phyloP scores from a whole-genome alignment of 75 land plant genomes.

The Picea glauca region DNA sequence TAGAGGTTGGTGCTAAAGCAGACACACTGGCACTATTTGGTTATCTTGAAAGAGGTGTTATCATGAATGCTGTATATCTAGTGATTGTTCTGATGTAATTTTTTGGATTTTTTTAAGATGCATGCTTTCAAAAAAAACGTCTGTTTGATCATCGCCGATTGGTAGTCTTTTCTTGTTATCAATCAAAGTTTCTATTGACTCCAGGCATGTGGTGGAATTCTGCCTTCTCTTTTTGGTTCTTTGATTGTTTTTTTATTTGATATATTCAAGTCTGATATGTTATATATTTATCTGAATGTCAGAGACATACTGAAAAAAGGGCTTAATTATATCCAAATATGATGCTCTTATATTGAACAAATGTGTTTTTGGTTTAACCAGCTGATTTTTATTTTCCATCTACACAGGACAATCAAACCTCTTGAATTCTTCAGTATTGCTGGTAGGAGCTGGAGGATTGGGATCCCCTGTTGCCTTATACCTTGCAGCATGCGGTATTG shows the following conservation, averaged over 20 bases:
- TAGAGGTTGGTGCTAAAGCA: no score
- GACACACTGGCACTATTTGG: no score
- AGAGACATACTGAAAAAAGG: neutral
- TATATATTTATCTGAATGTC: neutral
- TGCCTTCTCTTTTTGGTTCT: neutral
- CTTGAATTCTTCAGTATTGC: slow-evolving; percentile 71
- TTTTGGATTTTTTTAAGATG: no score
- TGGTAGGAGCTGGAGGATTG: slow-evolving; percentile 97
- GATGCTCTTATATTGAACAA: neutral
- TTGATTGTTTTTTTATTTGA: neutral
- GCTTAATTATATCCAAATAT: neutral
- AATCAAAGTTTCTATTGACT: slow-evolving; percentile 1
- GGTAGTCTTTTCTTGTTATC: neutral
- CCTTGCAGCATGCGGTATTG: slow-evolving; percentile 93
- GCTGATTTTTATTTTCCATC: neutral
- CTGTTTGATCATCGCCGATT: neutral
- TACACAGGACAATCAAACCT: slow-evolving; percentile 66
- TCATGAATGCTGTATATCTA: no score
- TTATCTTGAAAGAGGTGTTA: no score
- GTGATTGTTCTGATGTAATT: no score
- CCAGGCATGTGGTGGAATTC: neutral
- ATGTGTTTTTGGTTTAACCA: neutral
- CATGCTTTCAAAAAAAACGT: neutral
- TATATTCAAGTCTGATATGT: slow-evolving; percentile 1
- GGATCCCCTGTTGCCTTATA: slow-evolving; percentile 90